These are phyloP conservation scores for Larix kaempferi DNA, from an alignment of 75 land plant species.

Conservation along the genomic window DNA sequence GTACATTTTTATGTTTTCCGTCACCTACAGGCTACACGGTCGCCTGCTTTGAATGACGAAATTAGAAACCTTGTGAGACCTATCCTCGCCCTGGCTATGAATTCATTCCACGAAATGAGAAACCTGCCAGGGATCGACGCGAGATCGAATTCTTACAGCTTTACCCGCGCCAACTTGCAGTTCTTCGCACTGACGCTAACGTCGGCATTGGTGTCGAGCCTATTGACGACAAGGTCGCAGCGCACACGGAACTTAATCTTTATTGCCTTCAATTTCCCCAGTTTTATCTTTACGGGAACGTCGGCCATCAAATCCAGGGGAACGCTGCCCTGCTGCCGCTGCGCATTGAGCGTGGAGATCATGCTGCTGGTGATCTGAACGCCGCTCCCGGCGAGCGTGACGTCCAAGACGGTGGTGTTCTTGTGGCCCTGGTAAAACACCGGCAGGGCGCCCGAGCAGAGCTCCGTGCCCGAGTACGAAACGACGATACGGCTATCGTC, in stretches of 20 bases:
- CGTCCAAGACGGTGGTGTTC: slow-evolving; percentile 17
- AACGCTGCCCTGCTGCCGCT: slow-evolving; percentile 45
- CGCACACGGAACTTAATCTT: slow-evolving; percentile 28
- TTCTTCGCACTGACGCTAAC: slow-evolving; percentile 39
- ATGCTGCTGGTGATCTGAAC: slow-evolving; percentile 22
- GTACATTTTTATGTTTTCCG: too few relatives aligned
- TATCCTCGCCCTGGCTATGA: too few relatives aligned
- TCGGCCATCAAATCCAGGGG: slow-evolving; percentile 36
- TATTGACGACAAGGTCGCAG: slow-evolving; percentile 44
- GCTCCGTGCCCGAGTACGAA: slow-evolving; percentile 10
- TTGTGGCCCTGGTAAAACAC: slow-evolving; percentile 33
- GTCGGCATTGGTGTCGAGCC: slow-evolving; percentile 21
- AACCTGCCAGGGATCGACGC: too few relatives aligned
- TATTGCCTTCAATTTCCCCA: slow-evolving; percentile 43
- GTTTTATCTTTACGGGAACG: slow-evolving; percentile 41
- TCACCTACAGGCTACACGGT: too few relatives aligned
- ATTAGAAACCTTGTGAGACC: too few relatives aligned
- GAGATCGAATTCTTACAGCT: background rate
- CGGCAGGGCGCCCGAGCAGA: slow-evolving; percentile 9
- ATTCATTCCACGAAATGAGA: too few relatives aligned
- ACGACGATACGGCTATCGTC: slow-evolving; percentile 14
- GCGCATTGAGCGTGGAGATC: slow-evolving; percentile 27
- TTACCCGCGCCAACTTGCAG: slow-evolving; percentile 26
- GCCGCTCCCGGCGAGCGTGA: slow-evolving; percentile 17
- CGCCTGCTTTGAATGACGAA: too few relatives aligned